These are phyloP conservation scores for Leptomonas seymouri DNA, from an alignment of 208 protist genomes.

Conservation along the genomic window DNA sequence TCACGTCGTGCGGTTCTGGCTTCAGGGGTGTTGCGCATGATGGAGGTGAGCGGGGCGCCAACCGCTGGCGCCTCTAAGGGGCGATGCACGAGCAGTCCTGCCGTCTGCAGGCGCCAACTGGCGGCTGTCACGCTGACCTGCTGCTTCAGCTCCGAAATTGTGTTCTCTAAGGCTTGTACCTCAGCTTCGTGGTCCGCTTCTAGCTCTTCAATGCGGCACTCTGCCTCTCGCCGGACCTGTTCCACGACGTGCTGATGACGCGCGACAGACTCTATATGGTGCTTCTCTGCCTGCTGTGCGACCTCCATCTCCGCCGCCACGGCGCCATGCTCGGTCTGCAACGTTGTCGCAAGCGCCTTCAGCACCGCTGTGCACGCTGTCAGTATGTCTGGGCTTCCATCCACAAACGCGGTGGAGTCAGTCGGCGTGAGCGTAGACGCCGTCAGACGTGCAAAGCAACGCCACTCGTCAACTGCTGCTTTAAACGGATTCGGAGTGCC, in stretches of 20 bases:
- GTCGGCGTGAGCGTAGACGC: neutral
- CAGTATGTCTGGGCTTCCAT: neutral
- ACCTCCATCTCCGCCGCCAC: slow-evolving; percentile 15
- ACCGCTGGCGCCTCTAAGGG: neutral
- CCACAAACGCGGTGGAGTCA: too few relatives aligned
- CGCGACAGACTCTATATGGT: neutral
- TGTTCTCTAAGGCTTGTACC: slow-evolving; percentile 30
- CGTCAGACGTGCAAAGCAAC: neutral
- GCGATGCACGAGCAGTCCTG: slow-evolving; percentile 8
- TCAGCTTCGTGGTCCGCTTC: slow-evolving; percentile 41
- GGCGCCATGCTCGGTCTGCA: slow-evolving; percentile 24
- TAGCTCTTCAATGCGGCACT: slow-evolving; percentile 36
- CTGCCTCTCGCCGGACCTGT: slow-evolving; percentile 19
- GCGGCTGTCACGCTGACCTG: slow-evolving; percentile 24
- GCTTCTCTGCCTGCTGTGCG: slow-evolving; percentile 1
- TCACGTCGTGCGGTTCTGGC: neutral
- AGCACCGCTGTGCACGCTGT: slow-evolving; percentile 1
- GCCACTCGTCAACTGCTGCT: slow-evolving; percentile 9
- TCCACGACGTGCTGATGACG: neutral
- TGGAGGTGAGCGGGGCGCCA: neutral
- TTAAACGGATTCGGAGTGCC: neutral
- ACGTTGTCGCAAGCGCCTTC: neutral
- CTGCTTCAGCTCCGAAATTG: slow-evolving; percentile 41
- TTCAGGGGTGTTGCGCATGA: neutral
- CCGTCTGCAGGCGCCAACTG: slow-evolving; percentile 19